phyloP scores from a whole-genome alignment of 768 basidiomycete species.

The Rhodosporidiobolus sp. region DNA sequence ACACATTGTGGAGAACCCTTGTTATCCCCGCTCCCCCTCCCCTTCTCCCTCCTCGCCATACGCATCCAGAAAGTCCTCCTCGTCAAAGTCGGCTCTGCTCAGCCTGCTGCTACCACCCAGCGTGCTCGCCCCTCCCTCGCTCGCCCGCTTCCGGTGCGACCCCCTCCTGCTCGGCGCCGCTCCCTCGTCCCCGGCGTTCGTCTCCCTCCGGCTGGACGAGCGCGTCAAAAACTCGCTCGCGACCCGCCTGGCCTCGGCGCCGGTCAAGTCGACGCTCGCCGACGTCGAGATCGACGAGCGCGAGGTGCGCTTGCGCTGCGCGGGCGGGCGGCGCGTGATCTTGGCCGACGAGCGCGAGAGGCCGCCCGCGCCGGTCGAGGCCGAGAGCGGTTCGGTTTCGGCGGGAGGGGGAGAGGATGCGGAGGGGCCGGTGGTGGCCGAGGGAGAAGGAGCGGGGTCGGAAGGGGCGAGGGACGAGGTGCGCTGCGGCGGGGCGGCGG shows the following conservation, averaged over 20 bases:
- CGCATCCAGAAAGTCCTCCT: slow-evolving; percentile 4
- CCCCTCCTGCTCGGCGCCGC: not conserved
- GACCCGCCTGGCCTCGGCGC: slow-evolving; percentile 3
- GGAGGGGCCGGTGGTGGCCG: not conserved
- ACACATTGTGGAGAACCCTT: no score
- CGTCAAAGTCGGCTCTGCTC: slow-evolving; percentile 2
- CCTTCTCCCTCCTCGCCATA: slow-evolving; percentile 7
- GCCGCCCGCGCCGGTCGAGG: not conserved
- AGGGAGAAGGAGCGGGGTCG: not conserved
- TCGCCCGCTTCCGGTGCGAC: not conserved
- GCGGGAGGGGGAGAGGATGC: not conserved
- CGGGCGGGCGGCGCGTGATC: slow-evolving; percentile 6
- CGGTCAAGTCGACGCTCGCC: slow-evolving; percentile 1
- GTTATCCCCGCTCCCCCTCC: not conserved
- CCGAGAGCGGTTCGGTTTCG: not conserved
- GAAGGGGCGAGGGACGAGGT: not conserved
- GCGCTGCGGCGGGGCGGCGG: not conserved
- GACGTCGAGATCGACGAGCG: not conserved
- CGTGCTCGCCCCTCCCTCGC: not conserved
- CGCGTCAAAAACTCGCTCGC: slow-evolving; percentile 10
- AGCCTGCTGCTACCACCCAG: not conserved
- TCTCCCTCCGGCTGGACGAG: not conserved
- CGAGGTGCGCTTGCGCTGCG: slow-evolving; percentile 15
- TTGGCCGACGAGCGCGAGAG: slow-evolving; percentile 3
- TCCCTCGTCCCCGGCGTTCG: not conserved